phyloP scores from a whole-genome alignment of 306 rosid species.

The Prunus mira region DNA sequence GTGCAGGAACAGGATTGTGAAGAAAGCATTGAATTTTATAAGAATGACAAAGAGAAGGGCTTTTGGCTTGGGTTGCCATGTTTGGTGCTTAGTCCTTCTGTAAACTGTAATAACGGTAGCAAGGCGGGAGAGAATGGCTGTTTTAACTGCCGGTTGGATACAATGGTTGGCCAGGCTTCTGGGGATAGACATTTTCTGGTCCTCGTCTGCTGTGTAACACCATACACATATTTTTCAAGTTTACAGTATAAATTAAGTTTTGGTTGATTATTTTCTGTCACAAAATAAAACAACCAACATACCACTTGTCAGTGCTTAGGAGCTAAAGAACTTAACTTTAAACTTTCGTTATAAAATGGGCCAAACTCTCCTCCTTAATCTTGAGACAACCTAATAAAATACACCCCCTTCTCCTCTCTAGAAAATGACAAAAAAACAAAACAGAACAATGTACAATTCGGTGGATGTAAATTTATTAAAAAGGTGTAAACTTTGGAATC shows the following conservation, averaged over 20 bases:
- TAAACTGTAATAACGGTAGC: constrained; percentile 17
- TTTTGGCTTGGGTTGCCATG: constrained; percentile 17
- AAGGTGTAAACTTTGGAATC: not conserved
- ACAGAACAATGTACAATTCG: not conserved
- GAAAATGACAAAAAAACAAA: no score
- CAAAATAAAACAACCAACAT: not conserved
- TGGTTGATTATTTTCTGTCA: no score
- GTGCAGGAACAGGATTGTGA: constrained; percentile 23
- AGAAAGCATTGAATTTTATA: constrained; percentile 32
- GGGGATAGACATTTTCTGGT: constrained; percentile 35
- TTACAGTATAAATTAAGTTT: not conserved
- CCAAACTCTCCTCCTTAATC: no score
- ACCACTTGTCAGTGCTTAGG: no score
- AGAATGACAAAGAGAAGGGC: constrained; percentile 24
- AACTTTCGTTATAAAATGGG: not conserved
- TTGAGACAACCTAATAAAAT: no score
- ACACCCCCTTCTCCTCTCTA: rapidly evolving
- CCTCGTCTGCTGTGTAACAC: constrained; percentile 8
- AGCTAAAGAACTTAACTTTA: no score
- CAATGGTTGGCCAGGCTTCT: not conserved
- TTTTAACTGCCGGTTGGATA: not conserved
- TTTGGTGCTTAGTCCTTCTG: not conserved
- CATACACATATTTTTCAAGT: constrained; percentile 1
- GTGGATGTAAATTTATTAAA: not conserved
- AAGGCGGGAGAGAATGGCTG: not conserved